Evolutionary conservation across 2,329 filamentous ascomycete species (phyloP), one percentile per base, ranked within the genome.

Genomic region (Pestalotiopsis sp.): DNA sequence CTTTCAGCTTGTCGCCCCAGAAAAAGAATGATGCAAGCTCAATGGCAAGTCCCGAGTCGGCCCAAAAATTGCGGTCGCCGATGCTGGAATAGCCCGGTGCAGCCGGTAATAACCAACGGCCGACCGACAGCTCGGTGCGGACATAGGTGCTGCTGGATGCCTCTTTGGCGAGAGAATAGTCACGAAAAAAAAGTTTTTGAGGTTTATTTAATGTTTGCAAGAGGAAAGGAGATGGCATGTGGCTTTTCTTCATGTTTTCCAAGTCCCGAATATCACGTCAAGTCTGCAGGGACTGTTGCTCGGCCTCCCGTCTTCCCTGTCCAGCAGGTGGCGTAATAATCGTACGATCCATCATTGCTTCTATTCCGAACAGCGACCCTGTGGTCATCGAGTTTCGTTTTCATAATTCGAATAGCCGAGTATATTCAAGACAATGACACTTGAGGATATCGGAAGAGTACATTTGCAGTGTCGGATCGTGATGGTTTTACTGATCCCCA

Each of bases 21-120:
- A 49, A 57, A 58, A 55, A 49, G 27, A 38, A 65, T 65, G 64
- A 65, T 65, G 64, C 45, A 65, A 65, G 64, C 64, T 58, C 41
- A 65, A 55, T 38, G 52, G 52, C n/a, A 20, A 38, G 52, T 65
- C 57, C 64, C 41, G 52, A 27, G 14, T 60, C 52, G 55, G 55
- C n/a, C 41, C 39, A 55, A 55, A 58, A 60, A 27, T 60, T 41
- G 31, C 52, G 64, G 55, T 60, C 55, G 36, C 45, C 55, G 64
- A 49, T 52, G 41, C 20, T 31, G 31, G 7, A 52, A 52, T 17
- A 64, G 38, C 62, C 45, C 62, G 62, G 36, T 49, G 13, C 20
- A 23, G 38, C 52, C 64, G 64, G 64, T 45, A 39, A 59, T 66
- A 66, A 66, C 52, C 64, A 23, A 60, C 64, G 64, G 31, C 62